Conservation (phyloP, 2,329 filamentous ascomycete species). For the Fusarium brevicatenulatum region DNA sequence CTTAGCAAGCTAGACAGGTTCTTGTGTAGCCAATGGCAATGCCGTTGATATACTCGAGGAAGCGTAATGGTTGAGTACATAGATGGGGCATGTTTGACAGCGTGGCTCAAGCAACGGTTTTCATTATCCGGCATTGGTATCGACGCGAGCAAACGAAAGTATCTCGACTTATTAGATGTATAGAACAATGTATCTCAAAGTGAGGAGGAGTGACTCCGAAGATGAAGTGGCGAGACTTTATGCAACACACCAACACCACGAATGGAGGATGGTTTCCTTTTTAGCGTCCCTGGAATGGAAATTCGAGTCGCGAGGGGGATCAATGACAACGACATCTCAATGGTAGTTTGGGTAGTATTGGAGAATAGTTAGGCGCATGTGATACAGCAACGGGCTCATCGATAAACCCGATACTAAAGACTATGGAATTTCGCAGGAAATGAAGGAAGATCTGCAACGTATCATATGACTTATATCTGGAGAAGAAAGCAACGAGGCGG, state of each 20-base stretch:
- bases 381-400: not conserved
- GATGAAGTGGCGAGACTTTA: conserved; percentile 4
- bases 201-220: not conserved
- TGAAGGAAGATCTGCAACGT: not conserved
- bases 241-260: not conserved
- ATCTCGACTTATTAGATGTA: not conserved
- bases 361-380: not conserved
- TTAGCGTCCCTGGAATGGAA: conserved; percentile 15
- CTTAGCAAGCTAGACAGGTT: conserved; percentile 14
- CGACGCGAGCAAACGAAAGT: not conserved
- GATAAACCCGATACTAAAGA: not conserved
- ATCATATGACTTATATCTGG: not conserved
- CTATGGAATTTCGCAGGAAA: not conserved
- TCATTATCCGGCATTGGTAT: not conserved
- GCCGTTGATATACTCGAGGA: not conserved
- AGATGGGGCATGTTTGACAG: not conserved
- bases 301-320: conserved; percentile 12
- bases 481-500: not conserved
- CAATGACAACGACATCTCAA: conserved; percentile 28
- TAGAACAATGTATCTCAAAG: not conserved
- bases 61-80: not conserved
- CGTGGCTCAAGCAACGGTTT: not conserved
- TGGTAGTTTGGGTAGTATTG: not conserved
- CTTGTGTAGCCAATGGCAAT: not conserved
- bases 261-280: conserved; percentile 3